Evolutionary conservation across 805 yeast genomes (phyloP), one percentile per base, ranked within the genome.

Genomic region (Scheffersomyces stipitis): DNA sequence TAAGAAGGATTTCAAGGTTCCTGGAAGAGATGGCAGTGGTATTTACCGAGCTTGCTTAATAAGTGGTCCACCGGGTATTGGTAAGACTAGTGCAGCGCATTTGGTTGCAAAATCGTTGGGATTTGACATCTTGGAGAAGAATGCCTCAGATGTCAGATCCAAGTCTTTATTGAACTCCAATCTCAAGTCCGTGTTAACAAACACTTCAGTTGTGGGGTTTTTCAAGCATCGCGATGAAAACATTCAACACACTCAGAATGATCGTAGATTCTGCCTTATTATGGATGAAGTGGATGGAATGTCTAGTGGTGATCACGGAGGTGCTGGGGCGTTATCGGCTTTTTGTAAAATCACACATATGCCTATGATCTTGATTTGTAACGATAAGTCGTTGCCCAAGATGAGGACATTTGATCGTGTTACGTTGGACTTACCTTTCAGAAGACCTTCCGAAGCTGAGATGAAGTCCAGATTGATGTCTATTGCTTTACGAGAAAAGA

Each of bases 211-310:
- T 12, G 78, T 79, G 36, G 96, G 96, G 0, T 87, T 68, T 55
- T 83, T 87, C 64, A 62, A 61, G 46, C 66, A 74, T 37, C 51
- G 60, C 15, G 54, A 59, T 20, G 63, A 60, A 15, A 51, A 49
- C 7, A 34, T 42, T 28, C 43, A 44, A 36, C 37, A 46, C 22
- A 50, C 51, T 16, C 50, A 27, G 2, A 75, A 78, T 46, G 69
- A 75, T 32, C 73, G 75, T 35, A 81, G 76, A 42, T 81, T 91
- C 49, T 87, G 89, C 37, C 71, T 93, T 31, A 84, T 93, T 45
- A 89, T 93, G 98, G 99, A 93, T 64, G 99, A 93, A 66, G 98
- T 93, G 20, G 99, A 93, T 60, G 99, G 99, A 49, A 93, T 93
- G 98, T 87, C 96, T 28, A 89, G 95, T 55, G 99, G 99, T 46